Evolutionary conservation across 2,329 filamentous ascomycete species (phyloP), one percentile per base, ranked within the genome.

Genomic region (Lachnellula arida): DNA sequence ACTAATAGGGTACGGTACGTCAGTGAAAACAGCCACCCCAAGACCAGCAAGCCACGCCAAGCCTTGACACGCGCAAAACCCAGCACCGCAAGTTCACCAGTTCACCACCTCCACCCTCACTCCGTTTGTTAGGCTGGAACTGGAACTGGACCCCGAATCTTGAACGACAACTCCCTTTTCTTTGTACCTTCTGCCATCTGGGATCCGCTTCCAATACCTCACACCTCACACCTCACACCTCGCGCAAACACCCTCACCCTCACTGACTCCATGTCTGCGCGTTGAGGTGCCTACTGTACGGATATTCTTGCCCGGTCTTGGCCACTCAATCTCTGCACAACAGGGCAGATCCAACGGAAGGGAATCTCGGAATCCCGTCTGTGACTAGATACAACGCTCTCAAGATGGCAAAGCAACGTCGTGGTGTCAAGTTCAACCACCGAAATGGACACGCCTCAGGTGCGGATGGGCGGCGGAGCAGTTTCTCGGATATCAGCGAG

Each of bases 401-500:
- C 53, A 55, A 53, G 25, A 77, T 76, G 75, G 71, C 74, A 34
- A 76, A 75, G 65, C 73, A 78, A 51, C 74, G 76, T 66, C 78
- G 77, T 65, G 75, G 78, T 64, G 76, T 82, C 69, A 80, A 81
- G 68, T 82, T 82, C 70, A 70, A 68, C 47, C 69, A 70, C 55
- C 56, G 69, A n/a, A 70, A 68, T 64, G 66, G 68, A 17, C 60
- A 65, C 43, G 61, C 57, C 50, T 61, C 67, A 15, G 58, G 67
- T 44, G 49, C 57, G 34, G 68, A 71, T 61, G 69, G 67, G 15
- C 79, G 84, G 64, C 84, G 87, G 65, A 80, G 81, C 56, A 89
- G 86, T 77, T 84, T 89, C 73, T 88, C 86, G 63, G 87, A 89
- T 63, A 78, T 78, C 66, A 88, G 84, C 69, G 86, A 88, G 66